A percentile compares a stretch with the other conserved stretches of the same genome.
Conservation (phyloP, 352 stramenopile genomes). For the Phytophthora gonapodyides region DNA sequence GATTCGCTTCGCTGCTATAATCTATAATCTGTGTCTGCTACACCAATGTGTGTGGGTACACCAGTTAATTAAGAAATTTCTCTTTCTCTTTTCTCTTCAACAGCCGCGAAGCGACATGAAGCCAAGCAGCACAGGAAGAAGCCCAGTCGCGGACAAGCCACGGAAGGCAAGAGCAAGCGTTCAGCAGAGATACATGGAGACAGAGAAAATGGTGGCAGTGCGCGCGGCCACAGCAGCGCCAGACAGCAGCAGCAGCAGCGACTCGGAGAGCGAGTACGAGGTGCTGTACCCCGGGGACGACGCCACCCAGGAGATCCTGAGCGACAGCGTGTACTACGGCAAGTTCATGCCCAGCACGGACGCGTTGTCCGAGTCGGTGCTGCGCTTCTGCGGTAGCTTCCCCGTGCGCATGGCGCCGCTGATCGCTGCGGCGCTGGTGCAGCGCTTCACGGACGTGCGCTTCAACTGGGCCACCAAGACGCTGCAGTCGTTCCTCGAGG, state of each 20-base stretch:
- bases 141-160: too few relatives aligned
- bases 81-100: too few relatives aligned
- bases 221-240: neutral
- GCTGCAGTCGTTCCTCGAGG: conserved; percentile 82
- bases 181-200: neutral
- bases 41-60: too few relatives aligned
- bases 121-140: too few relatives aligned
- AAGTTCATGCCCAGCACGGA: conserved; percentile 58
- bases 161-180: too few relatives aligned
- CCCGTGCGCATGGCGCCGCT: conserved; percentile 54
- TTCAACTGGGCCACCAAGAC: conserved; percentile 88
- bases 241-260: conserved; percentile 13
- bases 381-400: conserved; percentile 68
- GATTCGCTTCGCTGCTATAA: too few relatives aligned
- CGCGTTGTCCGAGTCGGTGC: conserved; percentile 53
- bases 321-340: conserved; percentile 55
- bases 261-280: conserved; percentile 66
- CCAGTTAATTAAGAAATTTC: too few relatives aligned
- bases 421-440: conserved; percentile 55
- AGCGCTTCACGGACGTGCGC: conserved; percentile 68
- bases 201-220: neutral
- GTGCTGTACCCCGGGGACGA: conserved; percentile 54
- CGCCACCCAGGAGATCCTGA: conserved; percentile 51
- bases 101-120: too few relatives aligned
- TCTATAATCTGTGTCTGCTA: too few relatives aligned